Percentiles rank a stretch among this genome's conserved stretches.
These are phyloP conservation scores for Phytopythium litorale DNA, from an alignment of 352 stramenopile species.

Conservation along the genomic window DNA sequence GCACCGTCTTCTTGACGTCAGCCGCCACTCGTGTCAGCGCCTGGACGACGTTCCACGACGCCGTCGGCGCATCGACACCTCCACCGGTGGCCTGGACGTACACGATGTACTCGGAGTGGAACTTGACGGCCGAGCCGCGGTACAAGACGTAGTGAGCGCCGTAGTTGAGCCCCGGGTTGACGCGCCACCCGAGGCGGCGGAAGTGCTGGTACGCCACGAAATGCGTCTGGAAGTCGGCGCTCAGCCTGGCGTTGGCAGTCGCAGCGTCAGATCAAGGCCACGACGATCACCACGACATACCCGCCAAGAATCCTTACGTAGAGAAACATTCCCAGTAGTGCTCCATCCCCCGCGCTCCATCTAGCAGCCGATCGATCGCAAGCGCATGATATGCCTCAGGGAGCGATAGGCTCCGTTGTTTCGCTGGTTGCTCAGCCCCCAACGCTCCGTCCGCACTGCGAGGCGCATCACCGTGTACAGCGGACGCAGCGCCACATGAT, in stretches of 20 bases:
- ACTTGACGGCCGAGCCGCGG: conserved; percentile 35
- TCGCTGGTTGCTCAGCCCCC: conserved; percentile 1
- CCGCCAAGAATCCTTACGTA: conserved; percentile 10
- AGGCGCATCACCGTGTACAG: neutral
- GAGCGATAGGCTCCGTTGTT: conserved; percentile 32
- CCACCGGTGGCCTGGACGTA: conserved; percentile 27
- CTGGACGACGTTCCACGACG: conserved; percentile 54
- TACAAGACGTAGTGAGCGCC: conserved; percentile 70
- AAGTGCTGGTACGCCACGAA: conserved; percentile 63
- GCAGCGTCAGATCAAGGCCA: neutral
- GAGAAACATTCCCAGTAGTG: conserved; percentile 37
- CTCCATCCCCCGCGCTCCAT: conserved; percentile 2
- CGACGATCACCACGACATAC: neutral
- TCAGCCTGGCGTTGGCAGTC: conserved; percentile 10
- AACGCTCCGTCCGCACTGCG: neutral
- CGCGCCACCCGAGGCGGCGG: conserved; percentile 39
- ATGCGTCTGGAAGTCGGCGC: conserved; percentile 28
- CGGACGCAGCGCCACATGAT: conserved; percentile 13
- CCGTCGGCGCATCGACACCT: neutral
- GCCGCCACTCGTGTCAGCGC: conserved; percentile 64
- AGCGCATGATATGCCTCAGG: conserved; percentile 44
- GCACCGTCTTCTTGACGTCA: conserved; percentile 78
- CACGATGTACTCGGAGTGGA: conserved; percentile 77
- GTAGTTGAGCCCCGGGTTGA: conserved; percentile 67
- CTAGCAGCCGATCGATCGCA: conserved; percentile 26